These are phyloP conservation scores for Agaricus blazei DNA, from an alignment of 768 basidiomycete genomes.

Conservation along the genomic window DNA sequence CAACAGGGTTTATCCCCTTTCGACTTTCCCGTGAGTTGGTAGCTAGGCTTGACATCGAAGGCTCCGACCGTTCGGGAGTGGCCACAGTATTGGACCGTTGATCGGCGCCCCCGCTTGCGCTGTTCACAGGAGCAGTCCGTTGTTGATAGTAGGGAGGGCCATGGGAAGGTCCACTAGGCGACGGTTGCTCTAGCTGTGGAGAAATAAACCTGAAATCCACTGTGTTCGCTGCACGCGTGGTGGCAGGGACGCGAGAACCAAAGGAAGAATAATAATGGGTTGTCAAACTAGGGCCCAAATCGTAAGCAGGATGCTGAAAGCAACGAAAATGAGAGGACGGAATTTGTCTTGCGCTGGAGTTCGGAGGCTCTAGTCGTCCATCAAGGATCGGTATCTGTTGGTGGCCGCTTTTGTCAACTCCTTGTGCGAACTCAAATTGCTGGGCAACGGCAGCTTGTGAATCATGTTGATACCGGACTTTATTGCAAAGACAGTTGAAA, in stretches of 20 bases:
- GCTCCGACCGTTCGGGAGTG: slow-evolving; percentile 28
- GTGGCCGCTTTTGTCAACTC: slow-evolving; percentile 24
- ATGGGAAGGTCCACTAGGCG: slow-evolving; percentile 41
- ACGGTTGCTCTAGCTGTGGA: slow-evolving; percentile 33
- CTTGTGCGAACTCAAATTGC: slow-evolving; percentile 46
- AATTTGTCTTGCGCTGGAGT: slow-evolving; percentile 32
- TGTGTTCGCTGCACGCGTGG: slow-evolving; percentile 27
- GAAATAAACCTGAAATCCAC: slow-evolving; percentile 34
- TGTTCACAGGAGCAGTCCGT: slow-evolving; percentile 24
- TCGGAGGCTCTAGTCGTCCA: slow-evolving; percentile 38
- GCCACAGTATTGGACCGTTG: slow-evolving; percentile 27
- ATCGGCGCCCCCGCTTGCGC: slow-evolving; percentile 24
- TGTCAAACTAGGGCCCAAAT: slow-evolving; percentile 39
- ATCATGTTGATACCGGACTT: slow-evolving; percentile 64
- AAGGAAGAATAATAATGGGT: slow-evolving; percentile 25
- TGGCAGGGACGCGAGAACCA: slow-evolving; percentile 36
- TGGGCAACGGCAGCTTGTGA: slow-evolving; percentile 35
- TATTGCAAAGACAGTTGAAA: slow-evolving; percentile 42
- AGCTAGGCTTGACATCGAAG: slow-evolving; percentile 23
- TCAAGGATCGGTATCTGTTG: slow-evolving; percentile 48
- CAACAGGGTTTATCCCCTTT: slow-evolving; percentile 49
- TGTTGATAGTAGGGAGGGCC: slow-evolving; percentile 34
- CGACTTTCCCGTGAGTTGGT: slow-evolving; percentile 34
- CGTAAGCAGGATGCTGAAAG: slow-evolving; percentile 38
- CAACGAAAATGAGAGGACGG: slow-evolving; percentile 32